A percentile compares a stretch with the other conserved stretches of the same genome.
Evolutionary conservation across 768 basidiomycete genomes (phyloP).

Genomic region (Russula olivacea): DNA sequence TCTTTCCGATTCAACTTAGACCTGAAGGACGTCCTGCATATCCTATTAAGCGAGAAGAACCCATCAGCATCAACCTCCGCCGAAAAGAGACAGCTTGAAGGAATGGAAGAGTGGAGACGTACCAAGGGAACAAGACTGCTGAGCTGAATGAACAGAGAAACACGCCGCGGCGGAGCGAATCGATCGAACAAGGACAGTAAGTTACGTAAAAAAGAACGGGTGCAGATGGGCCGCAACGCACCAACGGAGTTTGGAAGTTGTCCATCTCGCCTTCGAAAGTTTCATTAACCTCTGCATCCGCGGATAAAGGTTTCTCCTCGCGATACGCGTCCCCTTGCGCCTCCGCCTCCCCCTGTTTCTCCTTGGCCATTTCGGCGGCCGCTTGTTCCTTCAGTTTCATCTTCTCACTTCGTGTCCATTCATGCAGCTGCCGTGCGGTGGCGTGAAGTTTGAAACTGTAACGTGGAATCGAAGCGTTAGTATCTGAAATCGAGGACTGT

Average conservation of each 20-base stretch:
- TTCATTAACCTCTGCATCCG: constrained; percentile 5
- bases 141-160: constrained; percentile 7
- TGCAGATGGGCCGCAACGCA: constrained; percentile 1
- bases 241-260: constrained; percentile 24
- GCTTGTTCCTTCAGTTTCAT: neutral
- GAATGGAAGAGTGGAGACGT: neutral
- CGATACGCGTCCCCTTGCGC: neutral
- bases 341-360: neutral
- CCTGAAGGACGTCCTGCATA: constrained; percentile 14
- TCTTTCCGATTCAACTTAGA: neutral
- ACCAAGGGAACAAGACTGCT: constrained; percentile 23
- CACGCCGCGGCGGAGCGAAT: neutral
- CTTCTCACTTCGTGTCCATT: constrained; percentile 22
- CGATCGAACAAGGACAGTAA: neutral
- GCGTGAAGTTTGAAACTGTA: constrained; percentile 16
- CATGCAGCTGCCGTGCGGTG: constrained; percentile 11
- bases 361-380: neutral
- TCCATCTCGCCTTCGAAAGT: constrained; percentile 16
- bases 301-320: neutral
- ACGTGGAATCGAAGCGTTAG: neutral
- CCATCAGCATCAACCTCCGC: neutral
- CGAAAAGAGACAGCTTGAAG: neutral
- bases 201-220: constrained; percentile 1
- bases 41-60: constrained; percentile 2
- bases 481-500: neutral